These are phyloP conservation scores for Monilinia fructicola DNA, from an alignment of 2,329 filamentous ascomycete species.

Conservation along the genomic window DNA sequence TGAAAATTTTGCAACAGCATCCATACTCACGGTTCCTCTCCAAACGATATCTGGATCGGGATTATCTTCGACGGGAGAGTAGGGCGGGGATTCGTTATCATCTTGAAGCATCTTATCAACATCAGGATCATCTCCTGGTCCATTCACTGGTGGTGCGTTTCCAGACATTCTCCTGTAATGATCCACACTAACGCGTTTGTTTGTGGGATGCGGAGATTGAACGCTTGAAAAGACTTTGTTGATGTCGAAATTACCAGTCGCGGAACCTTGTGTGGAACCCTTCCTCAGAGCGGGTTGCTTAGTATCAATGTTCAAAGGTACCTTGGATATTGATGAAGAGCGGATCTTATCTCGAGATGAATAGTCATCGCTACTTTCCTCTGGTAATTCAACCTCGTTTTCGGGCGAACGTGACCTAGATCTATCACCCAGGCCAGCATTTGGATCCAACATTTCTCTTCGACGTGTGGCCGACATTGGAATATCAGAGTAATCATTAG, in stretches of 20 bases:
- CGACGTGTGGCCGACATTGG: constrained; percentile 40
- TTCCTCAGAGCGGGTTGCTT: constrained; percentile 33
- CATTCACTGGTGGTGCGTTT: constrained; percentile 45
- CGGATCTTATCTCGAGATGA: constrained; percentile 36
- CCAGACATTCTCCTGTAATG: constrained; percentile 43
- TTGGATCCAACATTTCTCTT: constrained; percentile 44
- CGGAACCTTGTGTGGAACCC: constrained; percentile 29
- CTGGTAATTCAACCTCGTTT: constrained; percentile 39
- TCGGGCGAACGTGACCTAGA: constrained; percentile 43
- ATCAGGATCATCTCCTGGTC: constrained; percentile 76
- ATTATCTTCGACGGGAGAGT: constrained; percentile 74
- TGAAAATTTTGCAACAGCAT: constrained; percentile 70
- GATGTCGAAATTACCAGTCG: constrained; percentile 66
- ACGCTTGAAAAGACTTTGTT: constrained; percentile 83
- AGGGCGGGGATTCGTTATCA: constrained; percentile 76
- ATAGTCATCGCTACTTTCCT: constrained; percentile 36
- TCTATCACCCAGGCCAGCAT: constrained; percentile 39
- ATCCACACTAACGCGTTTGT: constrained; percentile 44
- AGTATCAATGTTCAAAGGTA: constrained; percentile 40
- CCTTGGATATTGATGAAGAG: constrained; percentile 32
- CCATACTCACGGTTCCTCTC: constrained; percentile 76
- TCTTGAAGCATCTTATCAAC: constrained; percentile 86
- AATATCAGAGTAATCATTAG: constrained; percentile 34
- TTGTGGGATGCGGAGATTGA: constrained; percentile 58
- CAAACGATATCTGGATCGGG: constrained; percentile 73